These are phyloP conservation scores for Arthroderma uncinatum DNA, from an alignment of 2,329 filamentous ascomycete species.

Conservation along the genomic window DNA sequence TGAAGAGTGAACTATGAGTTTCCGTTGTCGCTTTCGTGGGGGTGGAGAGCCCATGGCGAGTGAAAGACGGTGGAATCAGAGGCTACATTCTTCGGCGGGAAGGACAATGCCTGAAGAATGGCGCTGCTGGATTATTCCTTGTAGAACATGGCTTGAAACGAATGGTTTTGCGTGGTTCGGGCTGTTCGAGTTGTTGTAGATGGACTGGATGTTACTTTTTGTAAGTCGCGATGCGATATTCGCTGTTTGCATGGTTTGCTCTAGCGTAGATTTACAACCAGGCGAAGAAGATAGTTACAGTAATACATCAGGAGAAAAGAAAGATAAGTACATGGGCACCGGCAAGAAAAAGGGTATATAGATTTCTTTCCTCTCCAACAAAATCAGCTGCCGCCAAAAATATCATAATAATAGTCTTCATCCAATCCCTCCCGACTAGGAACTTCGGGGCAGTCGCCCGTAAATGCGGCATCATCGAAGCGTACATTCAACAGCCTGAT, in stretches of 20 bases:
- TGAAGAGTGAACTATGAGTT: conserved; percentile 21
- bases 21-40: conserved; percentile 28
- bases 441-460: conserved; percentile 60
- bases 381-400: conserved; percentile 38
- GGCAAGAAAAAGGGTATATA: conserved; percentile 5
- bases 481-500: conserved; percentile 84
- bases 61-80: neutral
- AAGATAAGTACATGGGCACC: neutral
- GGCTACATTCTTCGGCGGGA: neutral
- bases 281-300: neutral
- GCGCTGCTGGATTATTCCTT: neutral
- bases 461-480: conserved; percentile 65
- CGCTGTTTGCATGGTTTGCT: conserved; percentile 5
- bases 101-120: neutral
- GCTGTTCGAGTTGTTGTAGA: neutral
- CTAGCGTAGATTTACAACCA: neutral
- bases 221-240: neutral
- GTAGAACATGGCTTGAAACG: neutral
- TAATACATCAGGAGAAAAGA: conserved; percentile 4
- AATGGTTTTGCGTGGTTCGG: neutral
- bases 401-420: conserved; percentile 87
- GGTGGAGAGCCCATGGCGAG: conserved; percentile 27
- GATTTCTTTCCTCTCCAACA: neutral
- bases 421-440: conserved; percentile 77
- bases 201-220: neutral